Conservation (phyloP, 345 rosid genomes). For the Aethionema arabicum region DNA sequence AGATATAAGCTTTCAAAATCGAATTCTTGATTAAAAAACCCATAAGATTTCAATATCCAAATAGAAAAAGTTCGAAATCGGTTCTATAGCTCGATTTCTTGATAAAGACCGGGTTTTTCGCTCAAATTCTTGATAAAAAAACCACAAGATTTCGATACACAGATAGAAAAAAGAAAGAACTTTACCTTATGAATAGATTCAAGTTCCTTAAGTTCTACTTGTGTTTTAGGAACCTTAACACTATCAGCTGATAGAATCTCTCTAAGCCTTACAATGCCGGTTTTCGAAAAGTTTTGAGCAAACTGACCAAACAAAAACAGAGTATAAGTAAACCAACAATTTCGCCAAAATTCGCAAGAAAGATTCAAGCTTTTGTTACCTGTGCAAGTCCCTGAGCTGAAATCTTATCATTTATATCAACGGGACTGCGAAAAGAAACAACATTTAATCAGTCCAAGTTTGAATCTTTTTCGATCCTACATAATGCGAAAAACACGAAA, state of each 20-base stretch:
- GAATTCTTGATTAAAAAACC: neutral
- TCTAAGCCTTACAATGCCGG: conserved; percentile 64
- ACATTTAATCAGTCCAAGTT: conserved; percentile 21
- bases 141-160: neutral
- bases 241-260: conserved; percentile 77
- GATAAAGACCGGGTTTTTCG: neutral
- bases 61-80: neutral
- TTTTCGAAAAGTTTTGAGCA: conserved; percentile 66
- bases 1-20: too few relatives aligned
- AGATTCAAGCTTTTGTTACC: conserved; percentile 41
- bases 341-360: conserved; percentile 5
- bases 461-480: conserved; percentile 5
- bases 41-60: neutral
- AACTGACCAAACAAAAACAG: conserved; percentile 45
- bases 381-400: conserved; percentile 78
- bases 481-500: conserved; percentile 1
- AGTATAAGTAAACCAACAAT: neutral
- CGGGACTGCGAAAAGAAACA: conserved; percentile 64
- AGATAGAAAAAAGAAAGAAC: conserved; percentile 4
- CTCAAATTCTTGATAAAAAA: neutral
- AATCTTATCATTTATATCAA: conserved; percentile 69
- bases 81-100: neutral
- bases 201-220: conserved; percentile 63
- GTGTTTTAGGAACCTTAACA: conserved; percentile 73
- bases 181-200: conserved; percentile 95